Evolutionary conservation across 495 filamentous ascomycete species (phyloP).

Genomic region (Acidiella bohemica): DNA sequence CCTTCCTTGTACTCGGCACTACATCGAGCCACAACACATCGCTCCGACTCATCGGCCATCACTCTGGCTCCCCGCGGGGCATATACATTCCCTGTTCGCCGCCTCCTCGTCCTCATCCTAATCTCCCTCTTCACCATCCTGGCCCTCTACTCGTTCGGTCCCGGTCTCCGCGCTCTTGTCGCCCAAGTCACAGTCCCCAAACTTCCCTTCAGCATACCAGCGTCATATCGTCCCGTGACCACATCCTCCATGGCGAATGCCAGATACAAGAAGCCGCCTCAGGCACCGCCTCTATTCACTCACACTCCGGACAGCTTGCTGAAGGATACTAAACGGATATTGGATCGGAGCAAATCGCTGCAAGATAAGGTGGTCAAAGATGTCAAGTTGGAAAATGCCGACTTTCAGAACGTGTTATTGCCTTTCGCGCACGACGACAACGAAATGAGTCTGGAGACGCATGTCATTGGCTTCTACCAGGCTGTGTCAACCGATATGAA

Average conservation of each 20-base stretch:
- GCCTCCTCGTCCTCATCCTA: slow-evolving; percentile 43
- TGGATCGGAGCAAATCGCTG: slow-evolving; percentile 50
- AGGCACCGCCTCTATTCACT: slow-evolving; percentile 73
- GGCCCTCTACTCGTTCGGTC: slow-evolving; percentile 55
- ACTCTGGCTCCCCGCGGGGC: slow-evolving; percentile 1
- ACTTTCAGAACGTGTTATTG: slow-evolving; percentile 32
- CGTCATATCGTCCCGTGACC: slow-evolving; percentile 35
- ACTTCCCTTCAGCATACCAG: slow-evolving; percentile 15
- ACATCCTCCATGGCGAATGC: slow-evolving; percentile 54
- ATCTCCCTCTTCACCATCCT: slow-evolving; percentile 52
- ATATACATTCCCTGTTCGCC: slow-evolving; percentile 9
- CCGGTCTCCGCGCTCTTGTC: slow-evolving; percentile 51
- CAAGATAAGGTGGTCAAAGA: slow-evolving; percentile 63
- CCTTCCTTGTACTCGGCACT: no score
- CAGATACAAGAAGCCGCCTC: slow-evolving; percentile 59
- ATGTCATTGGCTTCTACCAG: slow-evolving; percentile 39
- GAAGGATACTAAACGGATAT: slow-evolving; percentile 60
- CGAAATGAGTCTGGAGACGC: slow-evolving; percentile 26
- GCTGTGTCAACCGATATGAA: slow-evolving; percentile 29
- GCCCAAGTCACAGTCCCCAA: slow-evolving; percentile 29
- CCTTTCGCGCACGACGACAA: slow-evolving; percentile 37
- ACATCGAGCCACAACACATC: no score
- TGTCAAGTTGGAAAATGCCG: slow-evolving; percentile 44
- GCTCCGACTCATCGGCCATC: no score
- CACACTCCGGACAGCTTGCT: slow-evolving; percentile 66